Base-by-base conservation (phyloP, 2,329 filamentous ascomycete species). In the Ophiostoma sp. region DNA sequence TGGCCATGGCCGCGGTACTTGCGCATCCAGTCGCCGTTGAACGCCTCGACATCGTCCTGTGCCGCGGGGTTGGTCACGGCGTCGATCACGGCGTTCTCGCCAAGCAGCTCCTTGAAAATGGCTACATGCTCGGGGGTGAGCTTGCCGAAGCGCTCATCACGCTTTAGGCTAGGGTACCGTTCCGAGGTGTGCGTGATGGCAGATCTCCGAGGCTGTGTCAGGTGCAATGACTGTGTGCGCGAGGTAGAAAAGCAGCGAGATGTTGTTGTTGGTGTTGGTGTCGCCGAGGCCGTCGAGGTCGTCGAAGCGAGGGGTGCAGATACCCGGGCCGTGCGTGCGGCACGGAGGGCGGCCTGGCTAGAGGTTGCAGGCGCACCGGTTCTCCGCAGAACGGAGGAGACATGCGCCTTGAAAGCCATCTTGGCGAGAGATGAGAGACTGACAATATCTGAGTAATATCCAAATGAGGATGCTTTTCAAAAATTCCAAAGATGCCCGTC, bases 11-110 rank as follows among this genome's bases (percentile, higher is more conserved):
- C 96, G 70, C 91, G 89, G 81, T 97, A 99, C 81, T 99, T 99
- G 79, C 91, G 89, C 93, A 99, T 97, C 95, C 96, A 99, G 80
- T 99, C 95, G 76, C 89, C 87, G 79, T 99, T 99, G 84, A 93
- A 99, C 7, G 91, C 86, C 76, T 95, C 92, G 72, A 98, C 84
- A 76, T 98, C 95, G 74, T 91, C 90, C 2, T 83, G 81, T 14
- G 87, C 77, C 42, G 80, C 87, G 78, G 93, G 87, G 73, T 86
- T 79, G 3, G 87, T 91, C 67, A 97, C 84, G 66, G 92, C 92
- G 76, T 97, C 93, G 70, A 98, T 86, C 66, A 97, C 83, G 1
- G 92, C 93, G 47, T 90, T 91, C 47, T 89, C 87, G 65, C 85
- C 84, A 45, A 99, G 84, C n/a, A 97, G 80, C 27, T 87, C 81